phyloP scores from a whole-genome alignment of 1,284 basidiomycete species.

The Malassezia japonica region DNA sequence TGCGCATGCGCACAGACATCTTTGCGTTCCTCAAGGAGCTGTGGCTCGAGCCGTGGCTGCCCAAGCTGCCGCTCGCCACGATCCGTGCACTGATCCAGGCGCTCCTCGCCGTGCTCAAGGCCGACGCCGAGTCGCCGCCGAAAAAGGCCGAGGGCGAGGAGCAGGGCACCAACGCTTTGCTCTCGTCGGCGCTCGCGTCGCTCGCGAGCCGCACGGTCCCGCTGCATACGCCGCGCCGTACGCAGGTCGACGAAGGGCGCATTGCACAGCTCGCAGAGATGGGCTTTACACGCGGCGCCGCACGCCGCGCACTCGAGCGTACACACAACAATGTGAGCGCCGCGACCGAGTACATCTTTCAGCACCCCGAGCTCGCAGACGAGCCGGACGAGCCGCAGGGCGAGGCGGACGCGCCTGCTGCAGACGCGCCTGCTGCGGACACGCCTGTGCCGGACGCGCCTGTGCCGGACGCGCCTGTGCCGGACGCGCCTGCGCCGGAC shows the following conservation, averaged over 20 bases:
- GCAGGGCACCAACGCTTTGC: background rate
- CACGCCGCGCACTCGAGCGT: constrained; percentile 69
- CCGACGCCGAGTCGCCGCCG: constrained; percentile 53
- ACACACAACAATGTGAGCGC: constrained; percentile 79
- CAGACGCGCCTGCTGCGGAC: too few species aligned
- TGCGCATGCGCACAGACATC: constrained; percentile 64
- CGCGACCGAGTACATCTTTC: constrained; percentile 78
- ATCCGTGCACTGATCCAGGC: constrained; percentile 63
- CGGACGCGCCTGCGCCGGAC: background rate
- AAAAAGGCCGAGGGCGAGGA: background rate
- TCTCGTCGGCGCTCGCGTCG: constrained; percentile 19
- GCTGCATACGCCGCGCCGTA: background rate
- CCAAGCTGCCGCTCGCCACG: constrained; percentile 56
- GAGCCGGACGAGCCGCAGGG: constrained; percentile 27
- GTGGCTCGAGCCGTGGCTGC: constrained; percentile 79
- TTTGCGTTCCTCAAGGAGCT: constrained; percentile 62
- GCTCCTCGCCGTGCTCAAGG: constrained; percentile 70
- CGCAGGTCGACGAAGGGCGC: constrained; percentile 48
- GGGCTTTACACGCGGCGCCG: constrained; percentile 83
- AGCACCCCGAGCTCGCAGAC: constrained; percentile 40
- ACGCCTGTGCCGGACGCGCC: background rate
- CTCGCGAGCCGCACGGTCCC: constrained; percentile 16
- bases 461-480: background rate
- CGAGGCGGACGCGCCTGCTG: constrained; percentile 18
- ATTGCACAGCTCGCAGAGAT: constrained; percentile 82